Evolutionary conservation across 2,329 filamentous ascomycete species (phyloP).

Genomic region (Intubia oerlemansii): DNA sequence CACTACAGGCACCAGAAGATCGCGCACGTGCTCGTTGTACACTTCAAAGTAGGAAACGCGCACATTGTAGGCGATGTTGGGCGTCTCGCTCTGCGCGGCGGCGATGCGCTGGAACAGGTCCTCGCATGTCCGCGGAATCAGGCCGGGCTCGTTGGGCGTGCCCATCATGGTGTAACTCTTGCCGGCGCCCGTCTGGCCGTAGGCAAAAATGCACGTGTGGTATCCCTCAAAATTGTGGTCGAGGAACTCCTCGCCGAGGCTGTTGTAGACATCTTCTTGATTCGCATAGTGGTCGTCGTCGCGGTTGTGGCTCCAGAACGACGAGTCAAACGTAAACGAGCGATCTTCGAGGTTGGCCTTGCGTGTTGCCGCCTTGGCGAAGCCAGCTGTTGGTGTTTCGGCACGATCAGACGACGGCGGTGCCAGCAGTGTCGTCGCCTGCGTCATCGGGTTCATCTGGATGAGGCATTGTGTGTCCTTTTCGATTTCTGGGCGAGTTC

Average conservation of each 20-base stretch:
- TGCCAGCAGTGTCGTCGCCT: slow-evolving; percentile 61
- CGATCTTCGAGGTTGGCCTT: slow-evolving; percentile 8
- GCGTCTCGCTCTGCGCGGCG: slow-evolving; percentile 40
- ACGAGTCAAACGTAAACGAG: slow-evolving; percentile 80
- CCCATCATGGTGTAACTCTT: slow-evolving; percentile 98
- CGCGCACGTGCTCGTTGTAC: slow-evolving; percentile 93
- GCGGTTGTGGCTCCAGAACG: slow-evolving; percentile 94
- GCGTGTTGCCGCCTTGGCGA: slow-evolving; percentile 11
- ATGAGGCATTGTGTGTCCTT: slow-evolving; percentile 69
- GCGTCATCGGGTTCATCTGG: slow-evolving; percentile 71
- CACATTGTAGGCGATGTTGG: slow-evolving; percentile 64
- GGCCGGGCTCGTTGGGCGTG: slow-evolving; percentile 85
- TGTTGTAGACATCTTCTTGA: slow-evolving; percentile 72
- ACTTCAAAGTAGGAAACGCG: slow-evolving; percentile 98
- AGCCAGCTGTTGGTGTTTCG: slow-evolving; percentile 3
- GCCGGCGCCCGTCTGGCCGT: slow-evolving; percentile 90
- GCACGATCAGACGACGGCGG: slow-evolving; percentile 22
- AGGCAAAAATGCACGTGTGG: slow-evolving; percentile 99
- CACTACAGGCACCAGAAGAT: slow-evolving; percentile 36
- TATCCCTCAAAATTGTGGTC: slow-evolving; percentile 98
- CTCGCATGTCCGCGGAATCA: slow-evolving; percentile 92
- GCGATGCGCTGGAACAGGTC: slow-evolving; percentile 86
- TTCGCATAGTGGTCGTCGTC: slow-evolving; percentile 65
- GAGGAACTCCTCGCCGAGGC: slow-evolving; percentile 72
- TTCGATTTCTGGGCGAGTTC: slow-evolving; percentile 45